A percentile compares a stretch with the other conserved stretches of the same genome.
phyloP scores from a whole-genome alignment of 2,329 filamentous ascomycete species.

The Rutstroemia sp. region DNA sequence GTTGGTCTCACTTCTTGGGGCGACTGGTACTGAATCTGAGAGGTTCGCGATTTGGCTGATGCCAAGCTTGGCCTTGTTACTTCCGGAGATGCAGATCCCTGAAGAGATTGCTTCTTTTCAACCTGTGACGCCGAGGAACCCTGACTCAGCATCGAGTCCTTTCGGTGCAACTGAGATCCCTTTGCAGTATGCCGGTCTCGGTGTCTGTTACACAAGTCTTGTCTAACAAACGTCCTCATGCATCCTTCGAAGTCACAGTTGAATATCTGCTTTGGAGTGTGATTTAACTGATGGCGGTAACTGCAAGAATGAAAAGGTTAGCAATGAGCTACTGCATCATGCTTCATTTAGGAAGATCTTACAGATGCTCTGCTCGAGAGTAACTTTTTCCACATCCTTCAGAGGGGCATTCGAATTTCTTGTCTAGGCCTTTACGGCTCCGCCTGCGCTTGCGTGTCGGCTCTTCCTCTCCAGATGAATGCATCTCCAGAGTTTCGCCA shows the following conservation, averaged over 20 bases:
- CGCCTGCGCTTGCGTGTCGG: constrained; percentile 49
- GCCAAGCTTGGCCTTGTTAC: constrained; percentile 22
- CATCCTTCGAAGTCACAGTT: constrained; percentile 90
- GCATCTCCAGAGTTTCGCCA: constrained; percentile 21
- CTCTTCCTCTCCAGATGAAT: constrained; percentile 28
- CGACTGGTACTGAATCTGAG: constrained; percentile 27
- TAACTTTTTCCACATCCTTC: constrained; percentile 93
- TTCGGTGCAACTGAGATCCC: constrained; percentile 67
- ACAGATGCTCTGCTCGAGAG: constrained; percentile 91
- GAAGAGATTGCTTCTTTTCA: constrained; percentile 17
- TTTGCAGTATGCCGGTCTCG: constrained; percentile 74
- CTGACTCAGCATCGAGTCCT: constrained; percentile 54
- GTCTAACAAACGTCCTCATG: constrained; percentile 81
- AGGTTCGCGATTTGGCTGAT: constrained; percentile 21
- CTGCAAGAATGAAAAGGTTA: constrained; percentile 31
- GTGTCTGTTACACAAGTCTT: constrained; percentile 84
- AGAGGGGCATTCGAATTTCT: constrained; percentile 76
- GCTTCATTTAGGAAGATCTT: constrained; percentile 33
- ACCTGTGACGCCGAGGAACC: constrained; percentile 29
- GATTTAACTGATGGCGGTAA: constrained; percentile 90
- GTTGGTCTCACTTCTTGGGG: constrained; percentile 24
- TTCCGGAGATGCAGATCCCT: constrained; percentile 27
- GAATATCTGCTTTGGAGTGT: constrained; percentile 92
- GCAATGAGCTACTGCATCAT: neutral
- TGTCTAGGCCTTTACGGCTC: constrained; percentile 72